These are phyloP conservation scores for Pterula multifida DNA, from an alignment of 1,284 basidiomycete species.

Conservation along the genomic window DNA sequence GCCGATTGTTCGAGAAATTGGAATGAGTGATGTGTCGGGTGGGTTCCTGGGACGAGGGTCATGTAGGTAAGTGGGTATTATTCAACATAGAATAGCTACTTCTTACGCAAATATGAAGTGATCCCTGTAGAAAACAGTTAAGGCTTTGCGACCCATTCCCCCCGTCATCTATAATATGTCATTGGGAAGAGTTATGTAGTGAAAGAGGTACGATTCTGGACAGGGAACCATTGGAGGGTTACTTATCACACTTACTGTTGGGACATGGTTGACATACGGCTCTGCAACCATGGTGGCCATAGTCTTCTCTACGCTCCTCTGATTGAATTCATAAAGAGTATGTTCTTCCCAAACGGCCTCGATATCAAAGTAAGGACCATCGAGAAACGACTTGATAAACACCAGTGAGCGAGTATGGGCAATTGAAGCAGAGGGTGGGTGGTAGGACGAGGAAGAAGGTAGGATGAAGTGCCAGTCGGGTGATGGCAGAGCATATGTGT, in stretches of 20 bases:
- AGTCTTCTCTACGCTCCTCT: slow-evolving; percentile 36
- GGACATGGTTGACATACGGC: slow-evolving; percentile 36
- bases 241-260: slow-evolving; percentile 22
- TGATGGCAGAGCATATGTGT: background rate
- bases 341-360: slow-evolving; percentile 44
- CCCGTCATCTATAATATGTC: background rate
- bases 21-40: slow-evolving; percentile 26
- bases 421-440: slow-evolving; percentile 23
- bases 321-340: slow-evolving; percentile 35
- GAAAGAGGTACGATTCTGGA: too few relatives aligned
- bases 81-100: background rate
- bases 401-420: slow-evolving; percentile 31
- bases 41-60: slow-evolving; percentile 24
- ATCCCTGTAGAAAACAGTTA: slow-evolving; percentile 41
- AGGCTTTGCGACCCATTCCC: slow-evolving; percentile 32
- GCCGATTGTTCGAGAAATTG: slow-evolving; percentile 39
- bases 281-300: slow-evolving; percentile 44
- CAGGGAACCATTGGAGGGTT: too few relatives aligned
- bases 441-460: slow-evolving; percentile 25
- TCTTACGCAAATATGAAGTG: slow-evolving; percentile 37
- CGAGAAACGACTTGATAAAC: slow-evolving; percentile 27
- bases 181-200: too few relatives aligned
- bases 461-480: slow-evolving; percentile 21
- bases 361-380: slow-evolving; percentile 33
- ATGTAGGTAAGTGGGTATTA: background rate